A percentile compares a stretch with the other conserved stretches of the same genome.
These are phyloP conservation scores for Triticum turgidum DNA, from an alignment of 176 grass and related monocot genomes.

Conservation along the genomic window DNA sequence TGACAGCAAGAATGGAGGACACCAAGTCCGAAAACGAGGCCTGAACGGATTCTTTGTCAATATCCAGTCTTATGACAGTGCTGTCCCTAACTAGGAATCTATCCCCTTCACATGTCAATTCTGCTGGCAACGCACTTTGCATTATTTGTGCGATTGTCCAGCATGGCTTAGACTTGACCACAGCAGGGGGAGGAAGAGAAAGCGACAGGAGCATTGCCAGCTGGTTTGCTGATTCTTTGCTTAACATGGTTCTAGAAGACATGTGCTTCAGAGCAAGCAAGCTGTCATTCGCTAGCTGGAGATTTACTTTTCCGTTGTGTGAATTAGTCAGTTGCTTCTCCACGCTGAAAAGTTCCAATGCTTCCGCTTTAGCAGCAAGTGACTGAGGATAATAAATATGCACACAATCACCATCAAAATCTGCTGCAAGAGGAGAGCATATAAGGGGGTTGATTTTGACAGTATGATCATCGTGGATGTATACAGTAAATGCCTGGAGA, in stretches of 20 bases:
- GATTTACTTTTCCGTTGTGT: conserved; percentile 70
- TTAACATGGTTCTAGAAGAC: conserved; percentile 42
- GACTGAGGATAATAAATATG: conserved; percentile 95
- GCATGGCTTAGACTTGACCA: conserved; percentile 51
- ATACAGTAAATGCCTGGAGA: conserved; percentile 85
- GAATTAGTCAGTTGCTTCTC: conserved; percentile 71
- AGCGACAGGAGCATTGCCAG: conserved; percentile 63
- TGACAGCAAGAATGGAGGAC: conserved; percentile 50
- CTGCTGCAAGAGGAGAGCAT: conserved; percentile 75
- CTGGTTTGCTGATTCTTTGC: conserved; percentile 58
- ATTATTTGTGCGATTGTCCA: conserved; percentile 72
- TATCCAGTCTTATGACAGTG: conserved; percentile 54
- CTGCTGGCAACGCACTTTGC: conserved; percentile 63
- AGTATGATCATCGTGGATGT: conserved; percentile 83
- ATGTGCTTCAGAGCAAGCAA: conserved; percentile 71
- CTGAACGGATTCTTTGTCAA: conserved; percentile 62
- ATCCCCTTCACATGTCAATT: conserved; percentile 56
- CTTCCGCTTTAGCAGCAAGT: conserved; percentile 91
- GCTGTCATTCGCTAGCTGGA: conserved; percentile 72
- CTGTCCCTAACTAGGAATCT: conserved; percentile 43
- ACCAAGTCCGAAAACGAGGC: conserved; percentile 57
- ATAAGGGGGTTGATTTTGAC: conserved; percentile 95
- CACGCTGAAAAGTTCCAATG: conserved; percentile 86
- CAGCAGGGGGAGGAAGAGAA: conserved; percentile 51
- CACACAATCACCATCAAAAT: conserved; percentile 92